Evolutionary conservation across 1,139 yeast genomes (phyloP), one percentile per base, ranked within the genome.

Genomic region (Meyerozyma smithsonii): DNA sequence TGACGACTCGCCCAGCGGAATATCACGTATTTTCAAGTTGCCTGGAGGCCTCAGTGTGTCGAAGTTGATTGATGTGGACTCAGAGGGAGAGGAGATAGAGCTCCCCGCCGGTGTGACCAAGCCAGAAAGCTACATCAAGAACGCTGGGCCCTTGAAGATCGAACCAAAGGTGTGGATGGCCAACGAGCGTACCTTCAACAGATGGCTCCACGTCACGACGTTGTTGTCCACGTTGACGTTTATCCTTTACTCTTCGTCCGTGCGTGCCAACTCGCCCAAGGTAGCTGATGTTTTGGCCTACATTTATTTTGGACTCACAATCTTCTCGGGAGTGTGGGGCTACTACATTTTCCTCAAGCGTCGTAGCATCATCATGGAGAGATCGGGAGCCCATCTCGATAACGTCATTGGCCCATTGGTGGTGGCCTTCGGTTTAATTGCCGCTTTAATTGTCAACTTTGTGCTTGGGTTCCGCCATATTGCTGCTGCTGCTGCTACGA

Each of bases 131-230:
- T 79, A 85, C 64, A 73, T 92, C 54, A 86, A 90, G 57, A 89
- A 89, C 58, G 81, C 92, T 28, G 96, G 97, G 5, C 94, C 96
- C 2, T 77, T 89, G 43, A 89, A 85, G 61, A 89, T 92, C 42
- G 98, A 92, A 67, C 95, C 97, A 25, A 92, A 92, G 61, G 98
- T 92, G 28, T 92, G 98, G 97, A 72, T 92, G 46, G 98, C 98
- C 25, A 92, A 92, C 58, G 98, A 92, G 66, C 84, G 98, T 63
- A 92, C 98, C 2, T 90, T 90, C 65, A 84, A 87, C 69, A 79
- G 95, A 62, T 92, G 98, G 98, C 72, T 92, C 48, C 92, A 85
- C 54, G 92, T 90, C 8, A 85, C 95, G n/a, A 80, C 95, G 0
- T 68, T 92, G 55, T 71, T 92, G 48, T 80, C 95, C n/a, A 82